Conservation (phyloP, 768 basidiomycete genomes). For the Antrodiella citrinella region DNA sequence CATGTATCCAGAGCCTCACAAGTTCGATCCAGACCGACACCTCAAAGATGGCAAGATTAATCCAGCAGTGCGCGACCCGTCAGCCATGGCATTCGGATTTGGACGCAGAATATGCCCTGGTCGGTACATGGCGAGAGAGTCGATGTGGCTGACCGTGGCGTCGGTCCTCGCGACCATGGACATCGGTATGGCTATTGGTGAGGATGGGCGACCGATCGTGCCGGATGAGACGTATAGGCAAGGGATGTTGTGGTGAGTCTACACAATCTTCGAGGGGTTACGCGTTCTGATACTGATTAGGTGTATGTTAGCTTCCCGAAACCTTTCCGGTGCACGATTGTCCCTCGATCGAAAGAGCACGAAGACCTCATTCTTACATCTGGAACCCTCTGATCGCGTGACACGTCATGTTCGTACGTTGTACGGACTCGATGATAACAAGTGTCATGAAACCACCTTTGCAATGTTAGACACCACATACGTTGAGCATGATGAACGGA, state of each 20-base stretch:
- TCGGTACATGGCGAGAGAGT: constrained; percentile 25
- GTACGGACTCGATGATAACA: too few relatives aligned
- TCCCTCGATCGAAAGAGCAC: not conserved
- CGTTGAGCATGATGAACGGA: too few relatives aligned
- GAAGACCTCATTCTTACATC: not conserved
- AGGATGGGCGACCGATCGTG: constrained; percentile 11
- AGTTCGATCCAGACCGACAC: constrained; percentile 15
- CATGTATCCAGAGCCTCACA: constrained; percentile 12
- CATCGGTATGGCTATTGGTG: constrained; percentile 28
- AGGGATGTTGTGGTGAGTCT: constrained; percentile 9
- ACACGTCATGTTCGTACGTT: too few relatives aligned
- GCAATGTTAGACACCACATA: too few relatives aligned
- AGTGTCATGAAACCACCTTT: too few relatives aligned
- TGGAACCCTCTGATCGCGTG: too few relatives aligned
- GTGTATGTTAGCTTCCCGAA: not conserved
- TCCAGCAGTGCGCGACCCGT: constrained; percentile 6
- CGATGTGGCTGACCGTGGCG: constrained; percentile 29
- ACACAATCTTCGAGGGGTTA: not conserved
- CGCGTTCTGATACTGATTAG: too few relatives aligned
- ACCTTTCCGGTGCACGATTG: not conserved
- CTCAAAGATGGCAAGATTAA: constrained; percentile 6
- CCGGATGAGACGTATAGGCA: constrained; percentile 6
- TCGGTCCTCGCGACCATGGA: constrained; percentile 30
- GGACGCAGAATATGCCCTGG: constrained; percentile 17
- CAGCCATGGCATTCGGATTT: constrained; percentile 13